A percentile compares a stretch with the other conserved stretches of the same genome.
These are phyloP conservation scores for Geosiphon pyriformis DNA, from an alignment of 192 early-diverging fungal species.

Conservation along the genomic window DNA sequence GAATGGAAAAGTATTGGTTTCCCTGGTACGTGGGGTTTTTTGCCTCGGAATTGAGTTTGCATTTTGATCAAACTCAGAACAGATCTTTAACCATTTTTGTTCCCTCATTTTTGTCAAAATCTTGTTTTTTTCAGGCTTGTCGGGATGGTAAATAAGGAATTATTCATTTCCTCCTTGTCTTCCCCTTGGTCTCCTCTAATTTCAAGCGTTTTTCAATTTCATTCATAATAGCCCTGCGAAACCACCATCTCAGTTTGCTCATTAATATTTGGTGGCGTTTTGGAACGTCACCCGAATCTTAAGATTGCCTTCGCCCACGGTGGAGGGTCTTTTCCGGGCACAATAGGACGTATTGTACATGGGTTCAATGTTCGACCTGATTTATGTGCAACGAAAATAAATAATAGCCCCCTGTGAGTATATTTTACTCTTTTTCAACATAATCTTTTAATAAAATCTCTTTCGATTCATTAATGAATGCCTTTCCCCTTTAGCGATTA, in stretches of 20 bases:
- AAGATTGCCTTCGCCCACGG: conserved; percentile 63
- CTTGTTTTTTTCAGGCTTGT: conserved; percentile 31
- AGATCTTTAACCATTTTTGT: conserved; percentile 7
- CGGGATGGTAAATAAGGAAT: conserved; percentile 53
- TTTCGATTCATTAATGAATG: background rate
- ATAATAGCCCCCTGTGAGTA: conserved; percentile 44
- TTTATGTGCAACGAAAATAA: conserved; percentile 50
- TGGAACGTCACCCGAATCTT: conserved; percentile 57
- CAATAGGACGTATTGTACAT: conserved; percentile 61
- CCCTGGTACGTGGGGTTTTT: conserved; percentile 45
- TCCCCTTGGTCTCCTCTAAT: no score
- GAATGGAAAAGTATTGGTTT: conserved; percentile 68
- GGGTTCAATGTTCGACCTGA: conserved; percentile 63
- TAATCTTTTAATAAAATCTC: background rate
- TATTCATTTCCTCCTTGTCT: no score
- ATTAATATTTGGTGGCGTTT: conserved; percentile 59
- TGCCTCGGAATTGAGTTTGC: background rate
- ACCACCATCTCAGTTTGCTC: conserved; percentile 63
- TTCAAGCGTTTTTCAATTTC: background rate
- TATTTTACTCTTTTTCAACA: background rate
- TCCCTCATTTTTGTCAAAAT: background rate
- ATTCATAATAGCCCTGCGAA: conserved; percentile 57
- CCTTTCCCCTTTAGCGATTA: conserved; percentile 45
- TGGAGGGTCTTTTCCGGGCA: conserved; percentile 61
- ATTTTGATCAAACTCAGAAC: background rate